Conservation (phyloP, 352 stramenopile species). For the Pythium dissimile region DNA sequence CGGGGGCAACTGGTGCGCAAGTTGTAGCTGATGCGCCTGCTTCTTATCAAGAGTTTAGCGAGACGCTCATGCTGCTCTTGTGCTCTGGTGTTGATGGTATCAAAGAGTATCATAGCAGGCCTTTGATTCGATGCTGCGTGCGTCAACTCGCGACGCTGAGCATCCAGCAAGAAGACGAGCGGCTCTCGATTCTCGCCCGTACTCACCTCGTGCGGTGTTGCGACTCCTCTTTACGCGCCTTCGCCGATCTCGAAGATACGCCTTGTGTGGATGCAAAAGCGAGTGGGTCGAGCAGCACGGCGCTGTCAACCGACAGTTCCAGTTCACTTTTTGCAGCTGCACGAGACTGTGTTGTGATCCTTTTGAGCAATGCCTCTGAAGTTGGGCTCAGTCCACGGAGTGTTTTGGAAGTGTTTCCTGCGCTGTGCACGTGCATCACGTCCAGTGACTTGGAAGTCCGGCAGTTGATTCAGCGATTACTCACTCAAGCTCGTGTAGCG, state of each 20-base stretch:
- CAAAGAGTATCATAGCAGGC: constrained; percentile 44
- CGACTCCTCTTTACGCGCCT: constrained; percentile 43
- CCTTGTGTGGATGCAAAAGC: neutral
- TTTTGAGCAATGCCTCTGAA: constrained; percentile 56
- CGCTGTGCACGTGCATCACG: constrained; percentile 76
- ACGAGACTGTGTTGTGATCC: constrained; percentile 60
- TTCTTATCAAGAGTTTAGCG: constrained; percentile 38
- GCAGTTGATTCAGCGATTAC: constrained; percentile 56
- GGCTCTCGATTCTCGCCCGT: constrained; percentile 41
- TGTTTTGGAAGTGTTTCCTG: constrained; percentile 71
- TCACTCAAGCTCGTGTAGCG: constrained; percentile 48
- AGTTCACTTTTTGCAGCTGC: constrained; percentile 25
- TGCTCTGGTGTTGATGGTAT: constrained; percentile 52
- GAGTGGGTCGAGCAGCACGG: neutral
- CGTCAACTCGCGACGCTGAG: constrained; percentile 71
- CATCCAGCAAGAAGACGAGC: constrained; percentile 53
- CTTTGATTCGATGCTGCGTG: constrained; percentile 68
- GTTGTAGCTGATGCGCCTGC: constrained; percentile 16
- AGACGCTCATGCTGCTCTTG: constrained; percentile 54
- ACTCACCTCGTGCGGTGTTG: constrained; percentile 60
- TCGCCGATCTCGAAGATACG: constrained; percentile 38
- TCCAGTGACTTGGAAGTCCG: constrained; percentile 64
- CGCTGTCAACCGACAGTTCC: neutral
- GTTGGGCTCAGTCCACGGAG: constrained; percentile 48
- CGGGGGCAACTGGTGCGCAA: constrained; percentile 19